Evolutionary conservation across 164 flowering plant species (phyloP), one percentile per base, ranked within the genome.

Genomic region (Stephania japonica): DNA sequence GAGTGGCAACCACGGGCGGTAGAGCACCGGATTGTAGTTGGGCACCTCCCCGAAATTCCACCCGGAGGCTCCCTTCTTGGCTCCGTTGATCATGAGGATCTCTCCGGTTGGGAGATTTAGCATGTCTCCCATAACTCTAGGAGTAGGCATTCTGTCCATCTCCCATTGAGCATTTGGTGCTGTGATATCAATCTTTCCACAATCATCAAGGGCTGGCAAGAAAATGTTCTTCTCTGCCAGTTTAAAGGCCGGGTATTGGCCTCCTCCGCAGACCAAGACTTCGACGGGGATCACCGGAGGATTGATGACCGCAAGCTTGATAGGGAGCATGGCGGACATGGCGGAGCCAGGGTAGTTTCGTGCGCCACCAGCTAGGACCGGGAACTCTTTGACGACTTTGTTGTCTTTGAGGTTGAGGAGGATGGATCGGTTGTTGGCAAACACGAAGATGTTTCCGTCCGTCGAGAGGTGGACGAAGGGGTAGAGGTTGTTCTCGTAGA

Each of bases 321-420:
- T 73, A 0, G 99, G 99, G 42, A 95, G 97, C 50, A 95, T 86
- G 3, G 81, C 91, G 0, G 95, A 88, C 83, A 79, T 80, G 1
- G 78, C 97, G 0, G 94, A 86, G 0, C 90, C 86, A 0, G 97
- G 98, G 85, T 93, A 93, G 89, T 84, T 90, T 24, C 98, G 85
- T 41, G 96, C 73, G 0, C 98, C 98, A 5, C 91, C 97, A 0
- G 76, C 73, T 6, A 95, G 67, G 42, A 72, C 81, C 0, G 99
- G 97, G 78, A 81, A 86, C 59, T 82, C 83, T 0, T 82, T 79
- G 70, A 91, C 44, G 27, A 86, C 67, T 23, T 67, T 59, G 62
- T 81, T 79, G 47, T 78, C 78, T 1, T 61, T 42, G 13, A 87
- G 86, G 75, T 85, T 69, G 49, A 95, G 73, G 11, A 95, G 80